Conservation (phyloP, 352 stramenopile genomes). For the Globisporangium barbulae region DNA sequence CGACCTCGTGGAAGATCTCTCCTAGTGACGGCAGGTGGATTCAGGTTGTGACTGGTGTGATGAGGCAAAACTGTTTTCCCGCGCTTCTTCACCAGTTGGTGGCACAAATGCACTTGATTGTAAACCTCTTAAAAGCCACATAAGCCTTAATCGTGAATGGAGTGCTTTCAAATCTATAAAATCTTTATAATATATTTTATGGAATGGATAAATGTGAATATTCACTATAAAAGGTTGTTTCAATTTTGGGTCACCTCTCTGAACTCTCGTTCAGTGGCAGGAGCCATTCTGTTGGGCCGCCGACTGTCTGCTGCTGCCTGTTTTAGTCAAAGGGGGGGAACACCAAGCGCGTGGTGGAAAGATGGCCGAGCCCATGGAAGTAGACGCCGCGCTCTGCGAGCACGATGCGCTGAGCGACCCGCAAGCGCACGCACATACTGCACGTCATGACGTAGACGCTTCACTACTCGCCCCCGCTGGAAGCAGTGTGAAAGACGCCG, state of each 20-base stretch:
- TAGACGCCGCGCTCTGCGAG: slow-evolving; percentile 12
- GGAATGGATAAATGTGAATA: background rate
- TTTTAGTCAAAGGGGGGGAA: slow-evolving; percentile 10
- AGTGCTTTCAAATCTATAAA: background rate
- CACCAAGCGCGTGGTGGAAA: slow-evolving; percentile 2
- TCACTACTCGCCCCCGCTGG: slow-evolving; percentile 1
- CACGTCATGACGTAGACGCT: background rate
- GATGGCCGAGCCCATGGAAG: slow-evolving; percentile 15
- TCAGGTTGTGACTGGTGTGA: background rate
- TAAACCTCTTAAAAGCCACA: background rate
- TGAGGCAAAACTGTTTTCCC: slow-evolving; percentile 14
- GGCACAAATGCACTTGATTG: background rate
- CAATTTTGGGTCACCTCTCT: background rate
- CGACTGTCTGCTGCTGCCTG: background rate
- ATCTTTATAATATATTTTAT: background rate
- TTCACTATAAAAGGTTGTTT: background rate
- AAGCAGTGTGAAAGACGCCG: background rate
- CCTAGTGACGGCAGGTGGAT: background rate
- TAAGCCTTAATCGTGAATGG: no score
- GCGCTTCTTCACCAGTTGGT: slow-evolving; percentile 14
- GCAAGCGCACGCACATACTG: slow-evolving; percentile 4
- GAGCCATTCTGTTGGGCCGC: slow-evolving; percentile 1
- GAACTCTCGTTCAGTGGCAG: slow-evolving; percentile 6
- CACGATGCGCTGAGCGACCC: background rate
- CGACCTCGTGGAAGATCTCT: background rate